Percentiles rank a stretch among this genome's conserved stretches.
Evolutionary conservation across 2,329 filamentous ascomycete genomes (phyloP).

Genomic region (Neodidymelliopsis sp.): DNA sequence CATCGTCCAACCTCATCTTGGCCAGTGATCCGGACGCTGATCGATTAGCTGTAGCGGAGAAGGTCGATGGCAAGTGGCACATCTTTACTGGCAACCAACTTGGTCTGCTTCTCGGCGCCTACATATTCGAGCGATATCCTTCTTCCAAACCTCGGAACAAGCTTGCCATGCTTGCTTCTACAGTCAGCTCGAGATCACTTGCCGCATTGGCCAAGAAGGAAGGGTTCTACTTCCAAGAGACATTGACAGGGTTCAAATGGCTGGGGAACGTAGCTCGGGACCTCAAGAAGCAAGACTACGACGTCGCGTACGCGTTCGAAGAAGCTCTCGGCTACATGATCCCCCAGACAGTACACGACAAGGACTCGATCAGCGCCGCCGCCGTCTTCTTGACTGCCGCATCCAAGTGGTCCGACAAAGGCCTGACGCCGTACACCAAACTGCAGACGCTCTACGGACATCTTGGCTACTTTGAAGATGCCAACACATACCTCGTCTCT

Average conservation of each 20-base stretch:
- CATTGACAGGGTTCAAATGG: conserved; percentile 73
- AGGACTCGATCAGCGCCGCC: conserved; percentile 69
- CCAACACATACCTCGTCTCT: conserved; percentile 70
- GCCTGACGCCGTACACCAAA: conserved; percentile 64
- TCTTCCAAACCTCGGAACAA: conserved; percentile 47
- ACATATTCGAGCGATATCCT: conserved; percentile 60
- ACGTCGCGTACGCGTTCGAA: conserved; percentile 67
- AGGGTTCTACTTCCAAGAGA: conserved; percentile 66
- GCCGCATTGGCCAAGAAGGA: conserved; percentile 62
- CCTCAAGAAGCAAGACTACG: conserved; percentile 57
- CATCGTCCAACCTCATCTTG: conserved; percentile 61
- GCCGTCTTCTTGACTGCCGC: conserved; percentile 65
- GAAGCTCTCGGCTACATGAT: conserved; percentile 75
- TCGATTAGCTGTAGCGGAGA: conserved; percentile 68
- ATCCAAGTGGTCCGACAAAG: conserved; percentile 59
- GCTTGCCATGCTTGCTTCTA: conserved; percentile 66
- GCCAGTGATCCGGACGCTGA: conserved; percentile 73
- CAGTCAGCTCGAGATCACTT: conserved; percentile 71
- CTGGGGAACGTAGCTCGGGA: conserved; percentile 66
- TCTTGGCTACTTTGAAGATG: conserved; percentile 68
- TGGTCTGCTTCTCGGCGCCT: conserved; percentile 66
- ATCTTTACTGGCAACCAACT: conserved; percentile 72
- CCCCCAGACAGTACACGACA: conserved; percentile 67
- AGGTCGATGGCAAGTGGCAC: conserved; percentile 63
- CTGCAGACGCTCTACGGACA: conserved; percentile 64